Percentiles rank a stretch among this genome's conserved stretches.
These are phyloP conservation scores for Cynara cardunculus DNA, from an alignment of 129 eudicot species.

Conservation along the genomic window DNA sequence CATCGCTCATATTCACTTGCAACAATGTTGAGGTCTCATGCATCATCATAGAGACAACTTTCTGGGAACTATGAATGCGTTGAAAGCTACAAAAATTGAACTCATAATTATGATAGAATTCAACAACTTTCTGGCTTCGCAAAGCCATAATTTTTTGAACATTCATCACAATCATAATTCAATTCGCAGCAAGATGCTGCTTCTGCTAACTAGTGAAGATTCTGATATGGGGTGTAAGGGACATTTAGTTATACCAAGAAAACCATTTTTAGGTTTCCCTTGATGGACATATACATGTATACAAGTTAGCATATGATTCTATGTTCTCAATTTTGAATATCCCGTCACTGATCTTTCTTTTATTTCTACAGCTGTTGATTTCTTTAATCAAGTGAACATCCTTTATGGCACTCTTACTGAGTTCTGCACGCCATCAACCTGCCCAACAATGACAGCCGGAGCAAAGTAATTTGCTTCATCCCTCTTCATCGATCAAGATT, in stretches of 20 bases:
- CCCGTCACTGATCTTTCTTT: not conserved
- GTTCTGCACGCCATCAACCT: constrained; percentile 57
- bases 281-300: not conserved
- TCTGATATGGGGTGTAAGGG: not conserved
- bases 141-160: not conserved
- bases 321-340: not conserved
- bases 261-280: not conserved
- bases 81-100: not conserved
- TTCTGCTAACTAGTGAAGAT: not conserved
- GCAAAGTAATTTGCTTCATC: constrained; percentile 46
- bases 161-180: not conserved
- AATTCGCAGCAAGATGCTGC: not conserved
- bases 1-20: not conserved
- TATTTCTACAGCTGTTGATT: constrained; percentile 56
- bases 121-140: not conserved
- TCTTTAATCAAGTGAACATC: constrained; percentile 67
- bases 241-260: not conserved
- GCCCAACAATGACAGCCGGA: constrained; percentile 72
- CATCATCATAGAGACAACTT: not conserved
- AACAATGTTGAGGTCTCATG: not conserved
- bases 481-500: not conserved
- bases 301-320: constrained; percentile 3
- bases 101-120: not conserved
- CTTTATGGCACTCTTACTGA: constrained; percentile 66
- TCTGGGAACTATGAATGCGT: not conserved